Conservation (phyloP, 148 eudicot species). For the Spergularia bocconei region DNA sequence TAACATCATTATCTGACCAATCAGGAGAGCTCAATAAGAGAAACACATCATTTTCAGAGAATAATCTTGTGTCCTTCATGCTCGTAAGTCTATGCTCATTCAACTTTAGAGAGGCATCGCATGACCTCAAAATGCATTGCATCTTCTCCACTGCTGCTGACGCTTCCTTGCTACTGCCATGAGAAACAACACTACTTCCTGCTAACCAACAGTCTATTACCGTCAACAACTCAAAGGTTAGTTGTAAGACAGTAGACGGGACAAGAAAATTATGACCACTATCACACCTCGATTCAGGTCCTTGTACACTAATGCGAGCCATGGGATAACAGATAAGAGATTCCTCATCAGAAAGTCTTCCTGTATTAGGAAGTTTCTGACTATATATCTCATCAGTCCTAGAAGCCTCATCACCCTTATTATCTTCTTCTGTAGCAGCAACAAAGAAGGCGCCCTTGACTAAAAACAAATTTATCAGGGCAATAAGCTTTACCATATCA, state of each 20-base stretch:
- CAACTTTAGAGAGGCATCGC: conserved; percentile 25
- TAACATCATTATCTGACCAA: conserved; percentile 86
- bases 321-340: conserved; percentile 57
- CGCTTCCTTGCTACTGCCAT: conserved; percentile 51
- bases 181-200: conserved; percentile 42
- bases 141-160: conserved; percentile 48
- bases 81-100: conserved; percentile 27
- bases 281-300: conserved; percentile 21
- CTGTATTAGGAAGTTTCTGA: conserved; percentile 79
- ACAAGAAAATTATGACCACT: conserved; percentile 19
- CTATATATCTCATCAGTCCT: conserved; percentile 48
- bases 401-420: conserved; percentile 23
- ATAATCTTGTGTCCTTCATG: conserved; percentile 43
- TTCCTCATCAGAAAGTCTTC: conserved; percentile 71
- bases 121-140: conserved; percentile 34
- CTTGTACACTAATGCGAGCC: conserved; percentile 34
- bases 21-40: conserved; percentile 60
- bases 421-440: conserved; percentile 17
- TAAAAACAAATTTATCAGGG: conserved; percentile 66
- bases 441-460: conserved; percentile 74
- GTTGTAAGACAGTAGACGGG: conserved; percentile 46
- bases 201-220: conserved; percentile 72
- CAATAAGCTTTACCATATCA: conserved; percentile 56
- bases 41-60: conserved; percentile 43
- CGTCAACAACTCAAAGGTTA: conserved; percentile 64